A percentile compares a stretch with the other conserved stretches of the same genome.
These are phyloP conservation scores for Fragaria iinumae DNA, from an alignment of 306 rosid species.

Conservation along the genomic window DNA sequence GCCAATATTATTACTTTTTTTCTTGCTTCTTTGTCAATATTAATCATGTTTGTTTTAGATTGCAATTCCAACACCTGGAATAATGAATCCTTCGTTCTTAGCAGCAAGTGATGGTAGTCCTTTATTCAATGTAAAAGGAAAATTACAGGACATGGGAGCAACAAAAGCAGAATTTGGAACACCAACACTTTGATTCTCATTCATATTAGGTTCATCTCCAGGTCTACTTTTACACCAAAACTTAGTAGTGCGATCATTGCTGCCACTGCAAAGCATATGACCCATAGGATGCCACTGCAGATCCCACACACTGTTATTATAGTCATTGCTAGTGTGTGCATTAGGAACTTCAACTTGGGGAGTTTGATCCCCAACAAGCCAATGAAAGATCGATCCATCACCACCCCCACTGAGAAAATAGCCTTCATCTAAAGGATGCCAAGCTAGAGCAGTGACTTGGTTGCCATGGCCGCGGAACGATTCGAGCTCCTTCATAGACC, in stretches of 20 bases:
- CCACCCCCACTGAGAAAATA: conserved; percentile 95
- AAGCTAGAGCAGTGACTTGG: conserved; percentile 91
- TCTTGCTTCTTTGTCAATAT: too few relatives aligned
- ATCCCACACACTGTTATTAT: conserved; percentile 72
- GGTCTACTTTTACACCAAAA: conserved; percentile 97
- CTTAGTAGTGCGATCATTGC: conserved; percentile 76
- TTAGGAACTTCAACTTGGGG: conserved; percentile 81
- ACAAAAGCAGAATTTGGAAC: conserved; percentile 65
- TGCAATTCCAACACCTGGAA: too few relatives aligned
- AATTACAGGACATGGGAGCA: too few relatives aligned
- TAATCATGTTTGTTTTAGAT: too few relatives aligned
- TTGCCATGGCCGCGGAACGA: conserved; percentile 92
- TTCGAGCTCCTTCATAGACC: conserved; percentile 96
- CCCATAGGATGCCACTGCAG: conserved; percentile 99
- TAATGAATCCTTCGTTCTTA: too few relatives aligned
- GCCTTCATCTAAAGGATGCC: conserved; percentile 96
- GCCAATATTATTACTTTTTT: too few relatives aligned
- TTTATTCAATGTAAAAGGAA: too few relatives aligned
- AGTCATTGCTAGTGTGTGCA: conserved; percentile 54
- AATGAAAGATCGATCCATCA: conserved; percentile 93
- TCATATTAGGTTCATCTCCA: conserved; percentile 64
- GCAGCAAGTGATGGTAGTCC: too few relatives aligned
- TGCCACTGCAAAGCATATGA: conserved; percentile 97
- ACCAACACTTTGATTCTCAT: conserved; percentile 63
- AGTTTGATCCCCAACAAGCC: conserved; percentile 95